A percentile compares a stretch with the other conserved stretches of the same genome.
phyloP scores from a whole-genome alignment of 2,329 filamentous ascomycete species.

The Colletotrichum graminicola region DNA sequence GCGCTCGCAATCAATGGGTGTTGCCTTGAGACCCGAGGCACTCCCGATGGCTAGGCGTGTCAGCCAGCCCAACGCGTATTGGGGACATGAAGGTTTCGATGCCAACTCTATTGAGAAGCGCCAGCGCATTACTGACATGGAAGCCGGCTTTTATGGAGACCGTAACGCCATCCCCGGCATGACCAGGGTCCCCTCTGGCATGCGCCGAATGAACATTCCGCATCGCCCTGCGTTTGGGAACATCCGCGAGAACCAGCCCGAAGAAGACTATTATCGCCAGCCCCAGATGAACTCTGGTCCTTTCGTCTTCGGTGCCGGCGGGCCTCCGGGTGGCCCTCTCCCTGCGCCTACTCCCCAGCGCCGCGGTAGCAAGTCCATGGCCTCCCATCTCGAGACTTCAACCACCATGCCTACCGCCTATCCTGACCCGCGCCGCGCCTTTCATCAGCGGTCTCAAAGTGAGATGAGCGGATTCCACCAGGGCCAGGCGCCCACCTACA shows the following conservation, averaged over 20 bases:
- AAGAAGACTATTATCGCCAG: constrained; percentile 47
- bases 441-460: constrained; percentile 50
- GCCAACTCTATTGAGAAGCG: constrained; percentile 48
- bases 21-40: constrained; percentile 43
- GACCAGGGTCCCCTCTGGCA: constrained; percentile 35
- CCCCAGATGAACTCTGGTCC: constrained; percentile 39
- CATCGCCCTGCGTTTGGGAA: constrained; percentile 47
- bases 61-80: constrained; percentile 46
- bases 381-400: constrained; percentile 43
- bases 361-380: constrained; percentile 42
- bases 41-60: constrained; percentile 46
- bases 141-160: constrained; percentile 44
- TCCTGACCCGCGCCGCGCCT: constrained; percentile 43
- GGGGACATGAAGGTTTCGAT: constrained; percentile 40
- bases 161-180: constrained; percentile 43
- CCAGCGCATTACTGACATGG: constrained; percentile 45
- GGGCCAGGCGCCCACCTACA: constrained; percentile 40
- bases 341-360: constrained; percentile 45
- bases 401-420: constrained; percentile 39
- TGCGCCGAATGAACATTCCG: constrained; percentile 44
- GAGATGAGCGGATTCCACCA: constrained; percentile 45
- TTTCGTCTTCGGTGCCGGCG: constrained; percentile 40
- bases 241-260: constrained; percentile 51
- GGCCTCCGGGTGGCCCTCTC: constrained; percentile 43
- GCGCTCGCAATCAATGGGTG: constrained; percentile 53